Evolutionary conservation across 495 filamentous ascomycete species (phyloP).

Genomic region (Penicillium egyptiacum): DNA sequence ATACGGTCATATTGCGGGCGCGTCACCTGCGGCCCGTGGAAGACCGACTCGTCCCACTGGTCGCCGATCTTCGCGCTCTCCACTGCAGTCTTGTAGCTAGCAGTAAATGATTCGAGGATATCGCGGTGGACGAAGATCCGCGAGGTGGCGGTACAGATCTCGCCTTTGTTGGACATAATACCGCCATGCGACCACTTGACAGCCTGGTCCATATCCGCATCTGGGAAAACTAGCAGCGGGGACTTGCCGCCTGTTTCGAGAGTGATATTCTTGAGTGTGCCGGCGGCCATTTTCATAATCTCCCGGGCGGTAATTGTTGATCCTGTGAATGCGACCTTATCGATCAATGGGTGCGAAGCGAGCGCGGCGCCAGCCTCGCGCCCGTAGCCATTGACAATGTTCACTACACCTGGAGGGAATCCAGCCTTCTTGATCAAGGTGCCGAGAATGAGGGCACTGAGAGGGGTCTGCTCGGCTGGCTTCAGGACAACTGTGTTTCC

Average conservation of each 20-base stretch:
- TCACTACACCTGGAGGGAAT: conserved; percentile 90
- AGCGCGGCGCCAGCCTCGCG: conserved; percentile 75
- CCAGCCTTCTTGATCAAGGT: conserved; percentile 80
- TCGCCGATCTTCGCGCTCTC: conserved; percentile 71
- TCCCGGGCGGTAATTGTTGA: conserved; percentile 75
- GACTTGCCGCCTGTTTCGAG: conserved; percentile 91
- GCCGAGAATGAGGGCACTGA: conserved; percentile 77
- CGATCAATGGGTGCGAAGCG: conserved; percentile 69
- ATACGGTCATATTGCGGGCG: conserved; percentile 81
- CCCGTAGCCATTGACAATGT: conserved; percentile 84
- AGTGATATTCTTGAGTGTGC: conserved; percentile 88
- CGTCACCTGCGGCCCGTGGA: conserved; percentile 87
- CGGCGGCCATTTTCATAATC: conserved; percentile 86
- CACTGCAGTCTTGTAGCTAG: conserved; percentile 67
- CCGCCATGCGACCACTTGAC: conserved; percentile 84
- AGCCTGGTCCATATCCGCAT: conserved; percentile 83
- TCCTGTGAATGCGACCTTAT: conserved; percentile 93
- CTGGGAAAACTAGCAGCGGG: conserved; percentile 80
- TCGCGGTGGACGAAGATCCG: conserved; percentile 79
- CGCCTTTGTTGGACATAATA: conserved; percentile 74
- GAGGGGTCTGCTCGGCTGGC: conserved; percentile 86
- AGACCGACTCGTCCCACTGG: conserved; percentile 75
- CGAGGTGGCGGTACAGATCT: conserved; percentile 89
- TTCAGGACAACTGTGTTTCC: conserved; percentile 90
- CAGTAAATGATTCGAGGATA: conserved; percentile 73